phyloP scores from a whole-genome alignment of 2,329 filamentous ascomycete genomes.

The Colletotrichum sp. region DNA sequence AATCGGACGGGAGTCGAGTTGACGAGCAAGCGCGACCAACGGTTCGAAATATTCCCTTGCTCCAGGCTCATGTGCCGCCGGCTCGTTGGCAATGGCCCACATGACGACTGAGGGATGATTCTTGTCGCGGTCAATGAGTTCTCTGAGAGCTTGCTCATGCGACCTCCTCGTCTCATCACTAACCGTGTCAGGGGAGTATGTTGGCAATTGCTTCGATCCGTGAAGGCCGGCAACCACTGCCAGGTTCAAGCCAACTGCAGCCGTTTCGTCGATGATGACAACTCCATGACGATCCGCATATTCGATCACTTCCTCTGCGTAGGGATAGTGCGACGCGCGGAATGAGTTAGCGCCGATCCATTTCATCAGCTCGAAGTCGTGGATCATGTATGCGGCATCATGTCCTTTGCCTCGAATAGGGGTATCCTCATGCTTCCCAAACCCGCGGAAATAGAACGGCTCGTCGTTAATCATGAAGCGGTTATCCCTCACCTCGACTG shows the following conservation, averaged over 20 bases:
- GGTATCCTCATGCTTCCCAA: constrained; percentile 32
- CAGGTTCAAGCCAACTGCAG: constrained; percentile 30
- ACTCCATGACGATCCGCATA: constrained; percentile 33
- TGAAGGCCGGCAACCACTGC: constrained; percentile 19
- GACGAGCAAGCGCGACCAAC: constrained; percentile 23
- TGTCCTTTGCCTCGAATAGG: constrained; percentile 31
- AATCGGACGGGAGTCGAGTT: constrained; percentile 28
- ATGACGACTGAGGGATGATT: constrained; percentile 30
- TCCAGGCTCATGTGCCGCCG: constrained; percentile 23
- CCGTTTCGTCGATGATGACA: constrained; percentile 31
- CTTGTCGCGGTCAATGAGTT: constrained; percentile 29
- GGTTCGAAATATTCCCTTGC: constrained; percentile 30
- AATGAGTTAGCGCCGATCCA: constrained; percentile 36
- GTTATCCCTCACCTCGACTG: constrained; percentile 23
- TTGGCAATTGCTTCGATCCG: constrained; percentile 5
- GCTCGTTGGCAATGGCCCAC: constrained; percentile 30
- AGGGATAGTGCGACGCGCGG: constrained; percentile 33
- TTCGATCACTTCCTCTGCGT: constrained; percentile 31
- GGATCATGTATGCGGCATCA: constrained; percentile 33
- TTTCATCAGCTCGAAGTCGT: constrained; percentile 32
- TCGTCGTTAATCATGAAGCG: constrained; percentile 31
- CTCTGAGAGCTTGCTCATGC: constrained; percentile 26
- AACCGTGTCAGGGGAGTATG: constrained; percentile 22
- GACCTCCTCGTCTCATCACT: constrained; percentile 17
- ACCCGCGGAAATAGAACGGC: constrained; percentile 33